Base-by-base conservation (phyloP, 495 filamentous ascomycete genomes). In the Mytilinidion resinicola region DNA sequence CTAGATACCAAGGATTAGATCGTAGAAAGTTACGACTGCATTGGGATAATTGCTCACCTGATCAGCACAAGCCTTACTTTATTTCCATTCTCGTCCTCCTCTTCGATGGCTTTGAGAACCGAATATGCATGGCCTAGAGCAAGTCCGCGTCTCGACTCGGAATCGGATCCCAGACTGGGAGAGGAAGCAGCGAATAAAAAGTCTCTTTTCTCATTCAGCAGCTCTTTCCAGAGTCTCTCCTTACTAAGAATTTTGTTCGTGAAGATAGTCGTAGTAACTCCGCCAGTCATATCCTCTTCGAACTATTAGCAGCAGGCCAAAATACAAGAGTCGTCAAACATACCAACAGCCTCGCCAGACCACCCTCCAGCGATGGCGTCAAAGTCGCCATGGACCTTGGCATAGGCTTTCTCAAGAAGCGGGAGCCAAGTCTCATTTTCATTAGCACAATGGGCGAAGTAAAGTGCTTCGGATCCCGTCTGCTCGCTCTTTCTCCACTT, bases 371-470 rank as follows among this genome's bases (percentile, higher is more conserved):
- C 82, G 48, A 96, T 90, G 1, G 89, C 79, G 12, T 81, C 77
- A 63, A 86, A 95, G 67, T 93, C 89, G 3, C 90, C 90, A 65
- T 97, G 92, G 9, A 90, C 90, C 71, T 97, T 97, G 41, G 92
- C 92, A 72, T 91, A 97, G 0, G 92, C 91, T 70, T 97, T 97
- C 68, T 97, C 92, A 4, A 97, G 80, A 44, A 97, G 72, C 0
- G 92, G 92, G 15, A 97, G 75, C 92, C 92, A 97, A 1, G 89
- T 97, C 73, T 96, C 92, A 64, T 95, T 91, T 20, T 82, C 77
- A 64, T 91, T 82, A 57, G 82, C 80, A 69, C 90, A 96, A 60
- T 90, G 86, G 0, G 90, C 90, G 73, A 95, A 96, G 62, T 89
- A 90, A 4, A 97, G 69, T 0, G 91, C 87, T 21, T 84, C 80